Percentiles rank a stretch among this genome's conserved stretches.
These are phyloP conservation scores for Arxiozyma slooffiae DNA, from an alignment of 1,139 yeast species.

Conservation along the genomic window DNA sequence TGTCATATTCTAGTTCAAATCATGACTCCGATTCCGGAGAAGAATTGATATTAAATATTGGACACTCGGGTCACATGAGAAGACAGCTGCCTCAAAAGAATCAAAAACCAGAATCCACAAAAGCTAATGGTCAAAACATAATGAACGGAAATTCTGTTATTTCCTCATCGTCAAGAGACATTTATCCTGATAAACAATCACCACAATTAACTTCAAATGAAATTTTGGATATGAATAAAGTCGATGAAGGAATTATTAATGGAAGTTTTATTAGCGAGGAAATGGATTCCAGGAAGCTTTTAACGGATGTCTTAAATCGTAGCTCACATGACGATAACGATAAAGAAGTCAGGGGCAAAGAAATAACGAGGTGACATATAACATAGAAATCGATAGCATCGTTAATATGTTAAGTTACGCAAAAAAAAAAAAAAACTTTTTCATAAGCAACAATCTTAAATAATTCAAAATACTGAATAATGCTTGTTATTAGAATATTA, in stretches of 20 bases:
- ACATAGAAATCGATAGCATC: background rate
- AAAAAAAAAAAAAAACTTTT: too few species aligned
- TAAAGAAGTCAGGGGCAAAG: background rate
- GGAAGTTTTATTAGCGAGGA: slow-evolving; percentile 3
- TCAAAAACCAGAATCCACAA: background rate
- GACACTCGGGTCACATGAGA: slow-evolving; percentile 12
- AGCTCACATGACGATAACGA: background rate
- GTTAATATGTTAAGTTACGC: background rate
- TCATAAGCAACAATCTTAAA: background rate
- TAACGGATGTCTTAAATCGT: slow-evolving; percentile 4
- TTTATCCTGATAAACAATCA: background rate
- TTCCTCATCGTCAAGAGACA: background rate
- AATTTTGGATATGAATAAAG: background rate
- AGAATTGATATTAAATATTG: slow-evolving; percentile 14
- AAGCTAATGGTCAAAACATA: background rate
- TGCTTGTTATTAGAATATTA: background rate
- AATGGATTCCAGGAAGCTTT: slow-evolving; percentile 3
- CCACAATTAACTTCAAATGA: slow-evolving; percentile 1
- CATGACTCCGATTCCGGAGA: slow-evolving; percentile 7
- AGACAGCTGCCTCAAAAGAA: slow-evolving; percentile 8
- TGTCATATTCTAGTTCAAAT: slow-evolving; percentile 1
- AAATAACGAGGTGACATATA: too few species aligned
- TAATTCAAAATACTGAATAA: background rate
- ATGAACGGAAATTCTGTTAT: background rate
- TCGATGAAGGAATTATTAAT: slow-evolving; percentile 2